Base-by-base conservation (phyloP, 495 filamentous ascomycete species). In the Clavariopsis aquatica region DNA sequence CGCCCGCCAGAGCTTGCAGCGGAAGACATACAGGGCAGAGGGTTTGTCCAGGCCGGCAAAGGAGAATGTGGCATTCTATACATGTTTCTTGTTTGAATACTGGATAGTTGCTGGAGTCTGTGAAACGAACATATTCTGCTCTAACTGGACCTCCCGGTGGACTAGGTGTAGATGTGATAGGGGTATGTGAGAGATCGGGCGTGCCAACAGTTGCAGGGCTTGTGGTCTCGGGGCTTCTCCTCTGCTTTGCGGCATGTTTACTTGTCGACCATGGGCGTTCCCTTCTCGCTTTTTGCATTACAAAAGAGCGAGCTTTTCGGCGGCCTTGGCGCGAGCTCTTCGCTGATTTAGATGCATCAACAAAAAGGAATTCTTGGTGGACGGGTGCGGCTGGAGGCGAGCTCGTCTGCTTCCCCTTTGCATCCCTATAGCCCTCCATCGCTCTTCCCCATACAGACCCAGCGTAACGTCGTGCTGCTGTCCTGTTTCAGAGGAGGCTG, bases 261-360 rank as follows among this genome's bases (percentile, higher is more conserved):
- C 70, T 72, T 47, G 70, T 72, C 10, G 70, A 72, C 70, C 70
- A 72, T 53, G 70, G 70, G 20, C 62, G 55, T 47, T 72, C 67
- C 38, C 70, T 62, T 41, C 70, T 47, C 34, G 70, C 70, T 41
- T 64, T 68, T 58, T 72, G 70, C 70, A 72, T 72, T 1, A 72
- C 70, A 66, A 72, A 72, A 45, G 70, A 72, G 7, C 70, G 67
- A 66, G 66, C 68, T 60, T 68, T 70, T 23, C 68, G 70, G 20
- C 70, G 68, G 20, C 65, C 68, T 58, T 72, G 67, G 61, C 70
- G 57, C 1, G 65, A 66, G 26, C 64, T 65, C 49, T 72, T 69
- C n/a, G 60, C 65, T 27, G 65, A 57, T 54, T 72, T 70, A 24
- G 68, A 67, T 8, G 70, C 60, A 41, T 72, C 68, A 31, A 72